Conservation (phyloP, 2,329 filamentous ascomycete genomes). For the Colletotrichum sidae region DNA sequence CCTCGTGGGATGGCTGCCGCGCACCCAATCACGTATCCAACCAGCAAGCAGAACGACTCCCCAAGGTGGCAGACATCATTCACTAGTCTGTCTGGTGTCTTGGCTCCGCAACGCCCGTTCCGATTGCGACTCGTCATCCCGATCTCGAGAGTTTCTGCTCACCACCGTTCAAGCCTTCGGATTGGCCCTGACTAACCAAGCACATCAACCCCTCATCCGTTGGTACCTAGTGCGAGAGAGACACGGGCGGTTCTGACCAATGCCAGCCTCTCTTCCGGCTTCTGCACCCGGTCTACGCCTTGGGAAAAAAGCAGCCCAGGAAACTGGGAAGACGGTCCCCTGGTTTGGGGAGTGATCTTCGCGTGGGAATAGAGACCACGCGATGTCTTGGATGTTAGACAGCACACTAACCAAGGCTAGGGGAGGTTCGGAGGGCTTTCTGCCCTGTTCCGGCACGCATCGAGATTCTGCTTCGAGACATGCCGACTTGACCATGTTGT, state of each 20-base stretch:
- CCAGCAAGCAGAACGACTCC: background rate
- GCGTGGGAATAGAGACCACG: constrained; percentile 14
- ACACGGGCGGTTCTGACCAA: background rate
- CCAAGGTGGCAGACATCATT: background rate
- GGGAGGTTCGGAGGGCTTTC: background rate
- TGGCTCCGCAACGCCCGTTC: constrained; percentile 5
- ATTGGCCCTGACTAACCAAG: background rate
- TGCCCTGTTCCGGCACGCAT: constrained; percentile 13
- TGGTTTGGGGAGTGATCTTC: constrained; percentile 27
- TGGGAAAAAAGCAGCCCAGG: background rate
- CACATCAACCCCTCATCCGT: background rate
- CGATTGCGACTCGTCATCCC: constrained; percentile 21
- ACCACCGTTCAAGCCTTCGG: background rate
- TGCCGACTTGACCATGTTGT: too few relatives aligned
- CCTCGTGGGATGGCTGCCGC: background rate
- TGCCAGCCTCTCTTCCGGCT: constrained; percentile 3
- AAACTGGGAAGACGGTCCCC: constrained; percentile 7
- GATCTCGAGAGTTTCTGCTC: constrained; percentile 15
- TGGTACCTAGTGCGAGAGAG: background rate
- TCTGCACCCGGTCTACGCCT: constrained; percentile 8
- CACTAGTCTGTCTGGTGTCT: constrained; percentile 10
- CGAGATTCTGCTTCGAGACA: constrained; percentile 12
- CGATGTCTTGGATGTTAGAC: background rate
- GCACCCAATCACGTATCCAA: background rate
- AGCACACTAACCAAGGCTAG: background rate